Percentiles rank a stretch among this genome's conserved stretches.
Conservation (phyloP, 139 green algal genomes). For the Coelastrella sp. region DNA sequence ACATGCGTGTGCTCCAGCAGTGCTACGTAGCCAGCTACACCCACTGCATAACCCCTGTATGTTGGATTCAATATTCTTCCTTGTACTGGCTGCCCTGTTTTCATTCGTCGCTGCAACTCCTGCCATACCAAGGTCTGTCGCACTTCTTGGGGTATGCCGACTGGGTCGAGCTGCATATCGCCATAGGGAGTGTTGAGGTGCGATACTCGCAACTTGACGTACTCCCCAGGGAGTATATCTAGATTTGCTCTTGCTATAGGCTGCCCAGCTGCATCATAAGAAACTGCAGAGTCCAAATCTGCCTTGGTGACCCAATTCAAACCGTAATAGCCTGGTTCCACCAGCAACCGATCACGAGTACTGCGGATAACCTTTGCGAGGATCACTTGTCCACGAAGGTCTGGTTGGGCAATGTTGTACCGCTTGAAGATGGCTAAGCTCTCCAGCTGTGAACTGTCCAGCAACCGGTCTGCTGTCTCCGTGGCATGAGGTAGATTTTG, state of each 20-base stretch:
- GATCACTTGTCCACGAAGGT: conserved; percentile 16
- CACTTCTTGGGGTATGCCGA: not conserved
- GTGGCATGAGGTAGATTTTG: not conserved
- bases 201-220: conserved; percentile 44
- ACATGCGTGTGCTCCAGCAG: conserved; percentile 44
- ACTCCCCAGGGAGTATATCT: not conserved
- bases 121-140: conserved; percentile 44
- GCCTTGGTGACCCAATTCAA: conserved; percentile 15
- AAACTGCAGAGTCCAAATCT: not conserved
- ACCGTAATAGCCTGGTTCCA: conserved; percentile 55
- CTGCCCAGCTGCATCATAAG: not conserved
- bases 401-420: conserved; percentile 33
- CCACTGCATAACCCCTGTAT: conserved; percentile 54
- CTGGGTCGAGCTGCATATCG: conserved; percentile 55
- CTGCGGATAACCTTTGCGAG: conserved; percentile 33
- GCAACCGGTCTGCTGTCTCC: not conserved
- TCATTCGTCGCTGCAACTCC: conserved; percentile 50
- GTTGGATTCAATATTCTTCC: conserved; percentile 61
- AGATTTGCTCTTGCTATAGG: not conserved
- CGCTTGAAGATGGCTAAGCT: conserved; percentile 21
- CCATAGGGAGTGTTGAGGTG: conserved; percentile 54
- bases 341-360: not conserved
- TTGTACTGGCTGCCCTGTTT: not conserved
- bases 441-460: conserved; percentile 1
- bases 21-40: conserved; percentile 56